Evolutionary conservation across 345 rosid species (phyloP), one percentile per base, ranked within the genome.

Genomic region (Capsella bursapastoris): DNA sequence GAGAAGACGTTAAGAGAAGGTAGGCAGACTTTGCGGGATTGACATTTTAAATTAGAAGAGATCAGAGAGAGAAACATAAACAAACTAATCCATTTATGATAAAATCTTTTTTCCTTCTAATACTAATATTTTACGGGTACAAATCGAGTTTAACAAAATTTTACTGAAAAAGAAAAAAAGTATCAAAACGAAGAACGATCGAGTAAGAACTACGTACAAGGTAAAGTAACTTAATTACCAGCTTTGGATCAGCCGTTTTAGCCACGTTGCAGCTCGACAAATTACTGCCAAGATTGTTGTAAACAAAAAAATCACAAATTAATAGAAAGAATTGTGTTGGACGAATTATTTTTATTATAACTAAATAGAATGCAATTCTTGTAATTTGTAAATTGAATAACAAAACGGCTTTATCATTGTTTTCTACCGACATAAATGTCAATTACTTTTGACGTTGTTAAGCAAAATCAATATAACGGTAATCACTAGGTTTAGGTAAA

Each of bases 31-130:
- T 84, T 84, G 78, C 83, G 87, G 89, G 82, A 76, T 80, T 45
- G 79, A 51, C 66, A 74, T 90, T 88, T 90, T 83, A 88, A 87
- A 84, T 89, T 82, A 83, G 85, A 76, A 64, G 38, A 70, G 50
- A 34, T 34, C 37, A 49, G 64, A 40, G 56, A 59, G 31, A 64
- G 6, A 56, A 1, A 28, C 18, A 15, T 22, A 15, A 7, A 45
- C 4, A 14, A 5, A 13, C 18, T 62, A 48, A 43, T 51, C 56
- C 57, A 56, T 56, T 35, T 62, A 25, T 57, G 28, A 44, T 67
- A 32, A 22, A 32, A 43, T 68, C 47, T 22, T 34, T 15, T 13
- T 2, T 43, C 56, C 11, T 56, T 56, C 22, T 1, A 7, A 44
- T 56, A n/a, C 12, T 31, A 16, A 18, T 29, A 9, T 8, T 8